Base-by-base conservation (phyloP, 2,329 filamentous ascomycete species). In the Aspergillus pseudoterreus region DNA sequence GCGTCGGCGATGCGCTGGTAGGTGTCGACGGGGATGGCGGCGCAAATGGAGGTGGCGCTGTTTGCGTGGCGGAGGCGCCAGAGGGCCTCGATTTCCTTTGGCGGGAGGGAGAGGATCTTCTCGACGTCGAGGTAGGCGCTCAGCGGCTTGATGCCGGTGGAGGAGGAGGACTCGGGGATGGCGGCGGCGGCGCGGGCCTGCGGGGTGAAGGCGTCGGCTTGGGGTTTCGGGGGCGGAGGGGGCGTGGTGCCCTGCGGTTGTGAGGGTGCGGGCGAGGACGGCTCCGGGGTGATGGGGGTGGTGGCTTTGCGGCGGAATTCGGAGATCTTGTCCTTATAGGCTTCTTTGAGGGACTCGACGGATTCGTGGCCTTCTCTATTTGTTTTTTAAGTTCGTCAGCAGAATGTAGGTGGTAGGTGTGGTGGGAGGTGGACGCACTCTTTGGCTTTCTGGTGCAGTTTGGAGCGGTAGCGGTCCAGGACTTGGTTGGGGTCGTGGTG, bases 31-130 rank as follows among this genome's bases (percentile, higher is more conserved):
- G 90, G 87, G 51, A 99, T 85, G 43, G 84, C 80, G 24, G 94
- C 95, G 74, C 90, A 95, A n/a, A 99, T 82, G 11, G 86, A 88
- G 56, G 84, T 80, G 0, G 85, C 76, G 58, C 87, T 84, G 14
- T 79, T 72, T 38, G 90, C 86, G 75, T 96, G 90, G 47, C 90
- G 87, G 22, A 96, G 82, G 21, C 92, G 88, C 94, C 94, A 99
- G 62, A 97, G 81, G 30, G 86, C 83, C 63, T 90, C 86, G 50
- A 99, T 86, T 70, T 97, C 92, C 69, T 90, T 86, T 15, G 82
- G 75, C 0, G 92, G 87, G 3, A 97, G 84, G 43, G 75, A 69
- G 48, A 82, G 79, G 49, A 84, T 84, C 70, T 96, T 97, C 53
- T 84, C 78, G 45, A 97, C 78, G 74, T 97, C 88, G 63, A 99